Base-by-base conservation (phyloP, 176 grass and related monocot species). In the Lolium multiflorum region DNA sequence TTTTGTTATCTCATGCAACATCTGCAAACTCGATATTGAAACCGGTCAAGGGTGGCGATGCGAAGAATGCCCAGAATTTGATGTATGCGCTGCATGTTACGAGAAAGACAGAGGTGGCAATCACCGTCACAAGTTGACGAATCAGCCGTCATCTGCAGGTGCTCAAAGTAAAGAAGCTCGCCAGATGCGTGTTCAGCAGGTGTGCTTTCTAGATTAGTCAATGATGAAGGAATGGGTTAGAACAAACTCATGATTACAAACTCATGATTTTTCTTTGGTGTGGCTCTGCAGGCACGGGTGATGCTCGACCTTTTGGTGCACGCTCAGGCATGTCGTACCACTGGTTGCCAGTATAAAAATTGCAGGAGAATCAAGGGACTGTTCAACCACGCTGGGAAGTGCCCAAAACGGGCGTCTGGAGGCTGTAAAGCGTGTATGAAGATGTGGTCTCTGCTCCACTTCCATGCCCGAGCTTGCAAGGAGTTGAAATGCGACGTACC, bases 1-100 rank as follows among this genome's bases (percentile, higher is more conserved):
- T 44, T 95, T 95, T 78, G 82, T 94, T 20, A 94, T 82, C 61
- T 86, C 93, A 54, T 98, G 96, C 63, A 90, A 94, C 78, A 76
- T 91, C 44, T 98, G 96, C 83, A 57, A 80, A 51, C 72, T 91
- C 58, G 91, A 95, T 56, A 95, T 98, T 74, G 87, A 91, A 87
- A 60, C 90, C 76, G 93, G 84, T 74, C 88, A 95, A 85, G 93
- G 88, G 24, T 98, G 96, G 93, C 89, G 86, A 25, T 98, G 96
- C 54, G 89, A 98, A 87, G 88, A 87, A 64, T 98, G 96, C 26
- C 79, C 88, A 43, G 96, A 98, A 80, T 98, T 91, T 90, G 96
- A 98, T 82, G 88, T 91, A 37, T 98, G 96, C 73, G 77, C 25
- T 85, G 48, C 57, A 71, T 98, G 96, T 81, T 94, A 95, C 71